Base-by-base conservation (phyloP, 2,329 filamentous ascomycete species). In the Trichoderma atroviride region DNA sequence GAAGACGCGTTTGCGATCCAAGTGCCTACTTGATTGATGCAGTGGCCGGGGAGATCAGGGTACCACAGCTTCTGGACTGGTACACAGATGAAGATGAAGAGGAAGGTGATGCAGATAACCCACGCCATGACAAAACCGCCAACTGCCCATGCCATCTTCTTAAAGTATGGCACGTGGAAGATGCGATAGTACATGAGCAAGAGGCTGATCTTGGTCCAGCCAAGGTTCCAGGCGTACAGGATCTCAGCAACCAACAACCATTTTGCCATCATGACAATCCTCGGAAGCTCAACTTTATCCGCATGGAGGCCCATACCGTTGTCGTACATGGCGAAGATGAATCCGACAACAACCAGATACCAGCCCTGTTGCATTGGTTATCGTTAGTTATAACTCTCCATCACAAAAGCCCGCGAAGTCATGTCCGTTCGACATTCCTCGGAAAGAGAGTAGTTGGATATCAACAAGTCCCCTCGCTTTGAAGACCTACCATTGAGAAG, bases 181-280 rank as follows among this genome's bases (percentile, higher is more conserved):
- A 87, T 84, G 73, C 84, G 83, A 73, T 80, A 81, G 77, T 86
- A 86, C 83, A 87, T 85, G 53, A 85, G 75, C 56, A 87, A 73
- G 27, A 87, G 77, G 62, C 81, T 81, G 16, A 85, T 67, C 72
- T 86, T 87, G n/a, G 84, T 83, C 76, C 83, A 81, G 50, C 80
- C 82, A 4, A 85, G 75, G 35, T 83, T 84, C 73, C 79, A 84
- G 31, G 79, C 81, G 72, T 85, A 85, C 50, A 85, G 75, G 67
- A 84, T 78, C 73, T 85, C 83, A 27, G 81, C 83, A 13, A 83
- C 81, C 14, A 86, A 74, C 6, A 86, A 78, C 73, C 81, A 80
- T 75, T 86, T 84, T 14, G 81, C 80, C 76, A 83, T 81, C 74
- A 79, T 75, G 58, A 83, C 79, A 29, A 84, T 80, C n/a, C 79